A percentile compares a stretch with the other conserved stretches of the same genome.
These are phyloP conservation scores for Fusarium paranaense DNA, from an alignment of 2,329 filamentous ascomycete species.

Conservation along the genomic window DNA sequence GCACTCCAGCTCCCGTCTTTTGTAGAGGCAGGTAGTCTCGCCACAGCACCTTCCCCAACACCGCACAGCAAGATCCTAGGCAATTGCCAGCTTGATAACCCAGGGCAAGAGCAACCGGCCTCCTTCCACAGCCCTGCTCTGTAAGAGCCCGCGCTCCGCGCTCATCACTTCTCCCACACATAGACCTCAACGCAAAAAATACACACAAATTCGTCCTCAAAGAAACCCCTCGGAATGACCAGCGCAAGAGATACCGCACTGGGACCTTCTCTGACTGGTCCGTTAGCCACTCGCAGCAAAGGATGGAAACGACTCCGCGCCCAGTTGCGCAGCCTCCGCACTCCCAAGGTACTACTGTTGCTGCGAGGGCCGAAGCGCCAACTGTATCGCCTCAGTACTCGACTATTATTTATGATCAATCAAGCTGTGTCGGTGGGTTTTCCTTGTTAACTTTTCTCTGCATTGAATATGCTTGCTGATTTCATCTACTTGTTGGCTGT, in stretches of 20 bases:
- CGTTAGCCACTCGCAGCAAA: slow-evolving; percentile 24
- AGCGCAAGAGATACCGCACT: neutral
- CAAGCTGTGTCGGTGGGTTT: slow-evolving; percentile 6
- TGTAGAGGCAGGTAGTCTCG: slow-evolving; percentile 5
- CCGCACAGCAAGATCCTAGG: neutral
- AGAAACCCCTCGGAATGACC: neutral
- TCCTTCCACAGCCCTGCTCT: neutral
- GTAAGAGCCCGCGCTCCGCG: slow-evolving; percentile 5
- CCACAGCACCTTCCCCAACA: slow-evolving; percentile 4
- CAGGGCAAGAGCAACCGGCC: slow-evolving; percentile 8
- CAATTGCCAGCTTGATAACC: neutral
- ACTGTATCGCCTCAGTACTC: slow-evolving; percentile 40
- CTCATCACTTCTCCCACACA: slow-evolving; percentile 18
- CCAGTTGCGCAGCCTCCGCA: slow-evolving; percentile 33
- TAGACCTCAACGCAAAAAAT: neutral
- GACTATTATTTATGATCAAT: slow-evolving; percentile 30
- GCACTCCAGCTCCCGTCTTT: neutral
- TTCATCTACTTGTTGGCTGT: slow-evolving; percentile 15
- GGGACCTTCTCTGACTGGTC: slow-evolving; percentile 31
- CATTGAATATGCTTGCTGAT: slow-evolving; percentile 4
- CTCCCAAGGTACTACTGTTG: slow-evolving; percentile 35
- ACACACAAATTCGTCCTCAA: slow-evolving; percentile 12
- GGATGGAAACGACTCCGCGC: slow-evolving; percentile 18
- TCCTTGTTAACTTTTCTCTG: slow-evolving; percentile 1
- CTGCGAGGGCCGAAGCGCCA: slow-evolving; percentile 35